Evolutionary conservation across 768 basidiomycete genomes (phyloP).

Genomic region (Lactarius akahatsu): DNA sequence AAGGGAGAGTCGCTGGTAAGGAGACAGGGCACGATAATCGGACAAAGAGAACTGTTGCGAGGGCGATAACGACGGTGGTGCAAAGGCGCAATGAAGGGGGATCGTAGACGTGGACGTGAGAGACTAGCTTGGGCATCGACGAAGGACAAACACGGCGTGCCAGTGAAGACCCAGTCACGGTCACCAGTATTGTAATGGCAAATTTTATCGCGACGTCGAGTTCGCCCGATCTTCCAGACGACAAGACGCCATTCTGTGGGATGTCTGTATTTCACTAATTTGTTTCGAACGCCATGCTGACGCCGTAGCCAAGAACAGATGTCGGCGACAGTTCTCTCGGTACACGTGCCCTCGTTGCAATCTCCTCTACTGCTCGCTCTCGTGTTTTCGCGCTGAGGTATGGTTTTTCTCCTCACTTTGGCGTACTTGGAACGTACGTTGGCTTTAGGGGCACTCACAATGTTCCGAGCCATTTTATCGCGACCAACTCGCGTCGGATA

Average conservation of each 20-base stretch:
- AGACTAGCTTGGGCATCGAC: too few relatives aligned
- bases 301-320: constrained; percentile 44
- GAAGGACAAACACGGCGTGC: too few relatives aligned
- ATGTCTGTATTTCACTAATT: constrained; percentile 4
- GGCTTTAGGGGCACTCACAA: constrained; percentile 54
- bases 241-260: constrained; percentile 14
- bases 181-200: not conserved
- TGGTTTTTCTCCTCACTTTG: not conserved
- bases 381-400: constrained; percentile 64
- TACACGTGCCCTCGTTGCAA: constrained; percentile 86
- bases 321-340: constrained; percentile 69
- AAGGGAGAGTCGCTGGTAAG: too few relatives aligned
- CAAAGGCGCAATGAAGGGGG: too few relatives aligned
- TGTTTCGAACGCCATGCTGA: not conserved
- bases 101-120: too few relatives aligned
- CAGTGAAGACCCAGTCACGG: not conserved
- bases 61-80: too few relatives aligned
- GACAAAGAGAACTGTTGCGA: too few relatives aligned
- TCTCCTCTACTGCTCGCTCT: constrained; percentile 73
- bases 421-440: not conserved
- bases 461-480: constrained; percentile 86
- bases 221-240: constrained; percentile 1
- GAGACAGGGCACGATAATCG: too few relatives aligned
- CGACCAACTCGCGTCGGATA: constrained; percentile 65
- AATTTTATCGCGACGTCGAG: not conserved